phyloP scores from a whole-genome alignment of 306 rosid species.

The Carpinus viminea region DNA sequence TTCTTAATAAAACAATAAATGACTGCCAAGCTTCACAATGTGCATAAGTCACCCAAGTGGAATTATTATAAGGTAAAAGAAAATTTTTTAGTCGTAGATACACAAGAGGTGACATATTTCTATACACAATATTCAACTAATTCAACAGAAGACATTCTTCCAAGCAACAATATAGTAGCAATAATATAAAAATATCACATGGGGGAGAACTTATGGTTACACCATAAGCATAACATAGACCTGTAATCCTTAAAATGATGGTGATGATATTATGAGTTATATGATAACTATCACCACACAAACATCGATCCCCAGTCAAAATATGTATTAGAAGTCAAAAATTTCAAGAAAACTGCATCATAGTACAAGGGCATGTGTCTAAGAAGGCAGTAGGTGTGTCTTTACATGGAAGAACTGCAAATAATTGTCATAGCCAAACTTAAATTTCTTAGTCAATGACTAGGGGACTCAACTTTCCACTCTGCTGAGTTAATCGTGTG shows the following conservation, averaged over 20 bases:
- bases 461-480: neutral
- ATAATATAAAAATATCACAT: neutral
- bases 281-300: neutral
- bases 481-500: neutral
- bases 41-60: neutral
- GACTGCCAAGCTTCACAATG: neutral
- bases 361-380: neutral
- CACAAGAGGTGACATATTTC: neutral
- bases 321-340: neutral
- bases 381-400: neutral
- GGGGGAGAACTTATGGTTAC: neutral
- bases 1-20: neutral
- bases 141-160: neutral
- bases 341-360: neutral
- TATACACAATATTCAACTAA: neutral
- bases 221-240: neutral
- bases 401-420: neutral
- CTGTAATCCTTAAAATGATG: neutral
- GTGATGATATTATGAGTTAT: neutral
- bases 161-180: neutral
- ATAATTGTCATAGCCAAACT: neutral
- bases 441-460: neutral
- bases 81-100: neutral
- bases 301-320: neutral
- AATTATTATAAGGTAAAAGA: neutral